A percentile compares a stretch with the other conserved stretches of the same genome.
Conservation (phyloP, 2,329 filamentous ascomycete species). For the Phymatotrichopsis omnivora region DNA sequence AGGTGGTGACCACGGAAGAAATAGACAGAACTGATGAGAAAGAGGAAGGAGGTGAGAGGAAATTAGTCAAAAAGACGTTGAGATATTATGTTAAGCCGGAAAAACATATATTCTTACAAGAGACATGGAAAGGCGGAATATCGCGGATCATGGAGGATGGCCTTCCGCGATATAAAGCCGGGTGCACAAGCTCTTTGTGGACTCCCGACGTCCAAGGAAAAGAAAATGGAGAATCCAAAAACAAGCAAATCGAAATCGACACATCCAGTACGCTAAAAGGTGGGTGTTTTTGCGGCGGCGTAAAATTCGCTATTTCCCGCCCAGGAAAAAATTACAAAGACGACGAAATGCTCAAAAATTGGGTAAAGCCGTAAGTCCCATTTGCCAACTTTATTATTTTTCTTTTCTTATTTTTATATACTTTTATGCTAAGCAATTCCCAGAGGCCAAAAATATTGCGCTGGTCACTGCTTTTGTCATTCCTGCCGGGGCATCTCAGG, state of each 20-base stretch:
- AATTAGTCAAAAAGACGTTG: background rate
- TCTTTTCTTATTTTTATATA: background rate
- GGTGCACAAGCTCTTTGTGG: background rate
- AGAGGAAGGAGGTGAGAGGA: too few relatives aligned
- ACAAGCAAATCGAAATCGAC: too few relatives aligned
- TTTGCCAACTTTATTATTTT: background rate
- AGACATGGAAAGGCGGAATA: background rate
- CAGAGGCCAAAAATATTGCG: slow-evolving; percentile 10
- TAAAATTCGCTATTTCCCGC: slow-evolving; percentile 7
- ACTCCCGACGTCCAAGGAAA: background rate
- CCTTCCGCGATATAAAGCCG: background rate
- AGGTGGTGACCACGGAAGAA: too few relatives aligned
- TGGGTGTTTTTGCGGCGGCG: slow-evolving; percentile 8
- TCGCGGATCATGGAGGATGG: slow-evolving; percentile 6
- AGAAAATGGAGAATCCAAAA: background rate
- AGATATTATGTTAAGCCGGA: slow-evolving; percentile 1
- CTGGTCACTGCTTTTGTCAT: slow-evolving; percentile 17
- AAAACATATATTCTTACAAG: slow-evolving; percentile 1
- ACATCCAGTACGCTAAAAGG: slow-evolving; percentile 9
- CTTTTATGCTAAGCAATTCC: background rate
- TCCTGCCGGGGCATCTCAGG: slow-evolving; percentile 15
- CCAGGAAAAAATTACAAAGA: slow-evolving; percentile 2
- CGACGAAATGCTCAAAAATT: slow-evolving; percentile 6
- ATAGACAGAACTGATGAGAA: too few relatives aligned
- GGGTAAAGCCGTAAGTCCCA: slow-evolving; percentile 16